phyloP scores from a whole-genome alignment of 306 rosid species.

The Cicer pinnatifidum region DNA sequence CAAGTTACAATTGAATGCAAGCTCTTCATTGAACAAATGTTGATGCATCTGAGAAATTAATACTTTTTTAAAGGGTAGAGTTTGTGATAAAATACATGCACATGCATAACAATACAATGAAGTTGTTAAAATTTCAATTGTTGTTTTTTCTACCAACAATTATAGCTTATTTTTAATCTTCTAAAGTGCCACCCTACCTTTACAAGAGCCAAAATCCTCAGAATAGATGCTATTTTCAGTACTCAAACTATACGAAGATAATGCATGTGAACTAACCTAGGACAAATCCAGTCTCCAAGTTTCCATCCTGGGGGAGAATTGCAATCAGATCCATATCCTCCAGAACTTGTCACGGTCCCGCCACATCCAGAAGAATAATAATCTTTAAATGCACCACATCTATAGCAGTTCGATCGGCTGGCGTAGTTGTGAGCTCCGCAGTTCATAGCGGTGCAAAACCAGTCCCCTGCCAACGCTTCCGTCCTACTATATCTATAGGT shows the following conservation, averaged over 20 bases:
- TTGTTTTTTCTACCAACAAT: neutral
- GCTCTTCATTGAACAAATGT: constrained; percentile 5
- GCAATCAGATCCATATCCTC: constrained; percentile 59
- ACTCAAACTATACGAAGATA: constrained; percentile 30
- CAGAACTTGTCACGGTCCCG: constrained; percentile 52
- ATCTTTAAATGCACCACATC: constrained; percentile 66
- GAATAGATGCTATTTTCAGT: neutral
- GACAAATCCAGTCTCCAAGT: constrained; percentile 92
- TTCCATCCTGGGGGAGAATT: constrained; percentile 94
- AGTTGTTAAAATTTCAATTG: neutral
- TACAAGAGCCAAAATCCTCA: neutral
- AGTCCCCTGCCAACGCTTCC: constrained; percentile 91
- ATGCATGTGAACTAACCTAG: constrained; percentile 62
- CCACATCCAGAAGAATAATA: constrained; percentile 58
- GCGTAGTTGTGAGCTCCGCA: constrained; percentile 97
- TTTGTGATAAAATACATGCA: constrained; percentile 8
- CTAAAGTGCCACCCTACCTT: constrained; percentile 3
- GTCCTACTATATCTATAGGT: constrained; percentile 65
- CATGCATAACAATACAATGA: constrained; percentile 11
- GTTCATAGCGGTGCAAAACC: constrained; percentile 70
- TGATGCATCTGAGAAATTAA: neutral
- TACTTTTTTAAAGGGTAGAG: neutral
- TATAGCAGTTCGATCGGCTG: constrained; percentile 77
- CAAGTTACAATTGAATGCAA: constrained; percentile 26
- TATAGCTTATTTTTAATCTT: neutral